phyloP scores from a whole-genome alignment of 345 rosid genomes.

The Syzygium grande region DNA sequence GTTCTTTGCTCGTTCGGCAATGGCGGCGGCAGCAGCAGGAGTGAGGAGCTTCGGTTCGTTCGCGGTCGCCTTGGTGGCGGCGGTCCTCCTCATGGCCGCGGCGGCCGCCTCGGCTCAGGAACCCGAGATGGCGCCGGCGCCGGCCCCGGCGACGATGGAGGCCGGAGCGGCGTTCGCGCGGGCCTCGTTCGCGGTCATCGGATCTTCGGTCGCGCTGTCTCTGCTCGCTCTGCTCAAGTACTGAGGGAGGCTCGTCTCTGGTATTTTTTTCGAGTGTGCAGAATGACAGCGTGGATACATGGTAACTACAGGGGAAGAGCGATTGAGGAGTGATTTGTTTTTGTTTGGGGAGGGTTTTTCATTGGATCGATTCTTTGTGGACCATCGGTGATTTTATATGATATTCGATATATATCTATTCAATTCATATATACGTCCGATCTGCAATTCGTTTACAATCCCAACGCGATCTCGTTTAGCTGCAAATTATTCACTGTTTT shows the following conservation, averaged over 20 bases:
- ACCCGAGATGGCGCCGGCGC: slow-evolving; percentile 10
- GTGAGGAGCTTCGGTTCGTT: slow-evolving; percentile 7
- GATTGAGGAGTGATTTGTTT: neutral
- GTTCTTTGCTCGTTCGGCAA: neutral
- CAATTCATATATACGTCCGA: neutral
- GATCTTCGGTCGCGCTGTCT: slow-evolving; percentile 15
- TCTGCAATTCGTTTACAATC: neutral
- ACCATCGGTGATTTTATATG: neutral
- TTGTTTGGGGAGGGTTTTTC: neutral
- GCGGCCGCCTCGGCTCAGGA: slow-evolving; percentile 30
- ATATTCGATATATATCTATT: neutral
- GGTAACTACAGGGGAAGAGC: neutral
- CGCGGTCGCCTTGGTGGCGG: neutral
- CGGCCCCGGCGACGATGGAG: slow-evolving; percentile 23
- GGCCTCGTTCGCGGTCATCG: slow-evolving; percentile 9
- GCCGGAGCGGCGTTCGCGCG: slow-evolving; percentile 23
- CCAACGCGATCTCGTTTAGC: neutral
- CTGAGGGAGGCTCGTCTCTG: neutral
- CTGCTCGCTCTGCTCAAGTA: slow-evolving; percentile 14
- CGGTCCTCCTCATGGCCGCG: slow-evolving; percentile 3
- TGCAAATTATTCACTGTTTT: neutral
- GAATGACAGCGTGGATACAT: neutral
- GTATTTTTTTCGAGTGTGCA: neutral
- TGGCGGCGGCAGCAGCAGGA: slow-evolving; percentile 9
- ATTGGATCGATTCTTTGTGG: neutral